These are phyloP conservation scores for Colletotrichum chlorophyti DNA, from an alignment of 2,329 filamentous ascomycete species.

Conservation along the genomic window DNA sequence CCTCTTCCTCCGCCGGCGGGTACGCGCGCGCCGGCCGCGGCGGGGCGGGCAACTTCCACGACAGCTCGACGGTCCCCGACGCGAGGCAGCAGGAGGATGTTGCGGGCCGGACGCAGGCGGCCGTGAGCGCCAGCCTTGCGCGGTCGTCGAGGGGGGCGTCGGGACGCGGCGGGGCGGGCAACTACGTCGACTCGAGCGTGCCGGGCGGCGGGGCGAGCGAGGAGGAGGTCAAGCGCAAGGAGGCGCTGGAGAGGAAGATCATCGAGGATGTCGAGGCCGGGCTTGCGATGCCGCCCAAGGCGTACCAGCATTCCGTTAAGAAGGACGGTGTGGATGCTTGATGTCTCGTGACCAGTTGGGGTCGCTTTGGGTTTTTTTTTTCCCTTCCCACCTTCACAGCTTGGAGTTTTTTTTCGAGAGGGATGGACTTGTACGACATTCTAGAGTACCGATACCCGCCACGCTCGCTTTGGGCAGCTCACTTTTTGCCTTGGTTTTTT, in stretches of 20 bases:
- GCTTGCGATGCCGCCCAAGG: constrained; percentile 53
- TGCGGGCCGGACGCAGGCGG: constrained; percentile 41
- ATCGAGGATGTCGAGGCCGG: constrained; percentile 54
- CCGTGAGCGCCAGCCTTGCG: constrained; percentile 39
- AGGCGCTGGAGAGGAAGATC: constrained; percentile 50
- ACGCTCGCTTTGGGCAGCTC: constrained; percentile 22
- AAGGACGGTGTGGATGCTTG: constrained; percentile 30
- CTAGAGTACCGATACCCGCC: constrained; percentile 25
- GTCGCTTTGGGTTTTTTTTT: too few relatives aligned
- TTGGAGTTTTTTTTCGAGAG: constrained; percentile 5
- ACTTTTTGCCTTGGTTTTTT: too few relatives aligned
- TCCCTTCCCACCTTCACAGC: too few relatives aligned
- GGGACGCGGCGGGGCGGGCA: constrained; percentile 66
- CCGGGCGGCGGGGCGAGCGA: constrained; percentile 33
- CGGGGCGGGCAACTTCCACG: constrained; percentile 67
- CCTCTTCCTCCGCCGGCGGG: neutral
- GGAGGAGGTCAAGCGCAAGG: constrained; percentile 39
- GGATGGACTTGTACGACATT: constrained; percentile 1
- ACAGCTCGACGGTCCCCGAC: constrained; percentile 41
- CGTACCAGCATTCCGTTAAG: constrained; percentile 41
- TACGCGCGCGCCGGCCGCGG: constrained; percentile 61
- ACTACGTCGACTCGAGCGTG: constrained; percentile 47
- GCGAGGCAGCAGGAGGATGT: constrained; percentile 42
- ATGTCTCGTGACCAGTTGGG: too few relatives aligned
- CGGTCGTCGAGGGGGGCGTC: constrained; percentile 35